Base-by-base conservation (phyloP, 2,329 filamentous ascomycete species). In the Juglanconis juglandina region DNA sequence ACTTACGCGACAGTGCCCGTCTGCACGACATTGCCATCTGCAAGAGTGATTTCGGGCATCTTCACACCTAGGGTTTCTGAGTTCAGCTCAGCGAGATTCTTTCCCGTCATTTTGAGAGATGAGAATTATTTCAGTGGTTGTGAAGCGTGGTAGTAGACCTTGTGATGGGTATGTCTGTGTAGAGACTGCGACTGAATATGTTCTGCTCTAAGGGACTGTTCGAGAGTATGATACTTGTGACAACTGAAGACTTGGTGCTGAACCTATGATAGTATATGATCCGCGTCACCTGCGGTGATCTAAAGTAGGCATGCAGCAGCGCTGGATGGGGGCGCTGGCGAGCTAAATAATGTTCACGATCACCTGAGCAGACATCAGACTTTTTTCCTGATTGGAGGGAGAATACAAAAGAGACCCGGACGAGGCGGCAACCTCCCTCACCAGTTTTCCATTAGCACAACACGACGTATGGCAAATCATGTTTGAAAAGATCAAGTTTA, bases 1-100 rank as follows among this genome's bases (percentile, higher is more conserved):
- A 53, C 67, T 53, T 39, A 69, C 68, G 68, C 68, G 8, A 70
- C 64, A 1, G 69, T 71, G 17, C 69, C 69, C 1, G 69, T 71
- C 48, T 70, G 69, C 35, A 71, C 68, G 49, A 65, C 66, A 46
- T 59, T 68, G 30, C 69, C 68, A 52, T 70, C 66, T 17, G 66
- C 63, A 14, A 71, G 58, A 8, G 66, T 67, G 47, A 70, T 66
- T 49, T 70, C 66, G 5, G 68, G 69, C 57, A 71, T 67, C 17
- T 65, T 63, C 37, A 59, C 65, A 33, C 69, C 67, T 3, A 69
- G 24, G 0, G 65, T 67, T 9, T 65, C 58, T 5, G 69, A 71
- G 58, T 70, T 69, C 17, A 69, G 48, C 37, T 67, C 62, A 5
- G 68, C 65, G 14, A 70, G 66, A 50, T 62, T 58, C 3, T 17